A percentile compares a stretch with the other conserved stretches of the same genome.
These are phyloP conservation scores for Umbelopsis vinacea DNA, from an alignment of 192 early-diverging fungal genomes.

Conservation along the genomic window DNA sequence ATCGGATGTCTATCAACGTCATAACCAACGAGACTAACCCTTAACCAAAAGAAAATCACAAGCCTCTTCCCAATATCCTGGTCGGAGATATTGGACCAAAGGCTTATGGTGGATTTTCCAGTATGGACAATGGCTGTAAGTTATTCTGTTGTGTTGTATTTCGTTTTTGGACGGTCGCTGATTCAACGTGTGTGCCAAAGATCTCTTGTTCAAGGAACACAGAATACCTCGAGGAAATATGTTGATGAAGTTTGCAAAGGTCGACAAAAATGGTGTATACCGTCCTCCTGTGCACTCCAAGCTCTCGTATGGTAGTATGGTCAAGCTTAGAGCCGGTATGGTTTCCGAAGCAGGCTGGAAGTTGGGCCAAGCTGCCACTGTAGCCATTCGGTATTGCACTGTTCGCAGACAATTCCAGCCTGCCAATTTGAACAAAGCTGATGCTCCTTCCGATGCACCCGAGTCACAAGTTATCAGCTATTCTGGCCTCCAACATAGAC, in stretches of 20 bases:
- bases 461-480: conserved; percentile 77
- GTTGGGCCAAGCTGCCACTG: conserved; percentile 64
- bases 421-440: conserved; percentile 31
- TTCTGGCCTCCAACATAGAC: conserved; percentile 67
- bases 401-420: conserved; percentile 71
- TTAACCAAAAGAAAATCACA: conserved; percentile 51
- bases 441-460: conserved; percentile 14
- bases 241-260: conserved; percentile 81
- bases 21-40: not conserved
- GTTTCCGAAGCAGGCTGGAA: conserved; percentile 58
- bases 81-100: conserved; percentile 87
- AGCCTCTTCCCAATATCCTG: conserved; percentile 70
- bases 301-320: conserved; percentile 82
- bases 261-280: conserved; percentile 69
- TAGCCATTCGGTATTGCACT: conserved; percentile 66
- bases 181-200: conserved; percentile 16
- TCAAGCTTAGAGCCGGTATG: conserved; percentile 72
- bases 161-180: not conserved
- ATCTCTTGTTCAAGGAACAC: conserved; percentile 68
- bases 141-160: not conserved
- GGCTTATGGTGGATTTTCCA: conserved; percentile 66
- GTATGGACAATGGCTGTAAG: conserved; percentile 83
- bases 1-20: not conserved
- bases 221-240: conserved; percentile 81
- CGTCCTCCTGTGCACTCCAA: conserved; percentile 68